A percentile compares a stretch with the other conserved stretches of the same genome.
Evolutionary conservation across 768 basidiomycete species (phyloP).

Genomic region (Lenzites betulinus): DNA sequence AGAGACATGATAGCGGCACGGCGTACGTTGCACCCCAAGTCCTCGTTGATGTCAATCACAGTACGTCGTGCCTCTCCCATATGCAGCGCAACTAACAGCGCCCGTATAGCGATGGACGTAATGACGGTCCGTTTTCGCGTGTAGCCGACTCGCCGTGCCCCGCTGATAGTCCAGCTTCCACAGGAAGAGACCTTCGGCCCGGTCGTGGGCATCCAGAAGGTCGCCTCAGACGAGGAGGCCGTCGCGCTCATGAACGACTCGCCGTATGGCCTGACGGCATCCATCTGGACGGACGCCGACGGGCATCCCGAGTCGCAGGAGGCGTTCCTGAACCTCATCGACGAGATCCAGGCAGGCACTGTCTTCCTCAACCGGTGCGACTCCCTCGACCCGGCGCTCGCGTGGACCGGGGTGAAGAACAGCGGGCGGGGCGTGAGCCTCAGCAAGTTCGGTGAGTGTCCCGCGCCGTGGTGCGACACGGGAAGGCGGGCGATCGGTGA

Average conservation of each 20-base stretch:
- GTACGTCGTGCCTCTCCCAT: slow-evolving; percentile 46
- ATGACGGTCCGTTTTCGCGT: slow-evolving; percentile 63
- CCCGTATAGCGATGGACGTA: slow-evolving; percentile 75
- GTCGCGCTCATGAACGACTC: slow-evolving; percentile 95
- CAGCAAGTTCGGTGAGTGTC: slow-evolving; percentile 77
- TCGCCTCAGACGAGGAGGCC: slow-evolving; percentile 85
- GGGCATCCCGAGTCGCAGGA: slow-evolving; percentile 59
- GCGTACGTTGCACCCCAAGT: slow-evolving; percentile 93
- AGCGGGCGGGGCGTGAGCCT: slow-evolving; percentile 91
- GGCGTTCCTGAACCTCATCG: slow-evolving; percentile 68
- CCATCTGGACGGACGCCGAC: slow-evolving; percentile 85
- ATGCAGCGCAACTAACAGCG: neutral
- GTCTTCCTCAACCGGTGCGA: slow-evolving; percentile 95
- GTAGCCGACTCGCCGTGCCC: neutral
- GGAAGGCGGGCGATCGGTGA: neutral
- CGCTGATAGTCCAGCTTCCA: neutral
- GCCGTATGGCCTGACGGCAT: slow-evolving; percentile 90
- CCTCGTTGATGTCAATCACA: slow-evolving; percentile 83
- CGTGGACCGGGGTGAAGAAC: slow-evolving; percentile 95
- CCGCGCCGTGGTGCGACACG: neutral
- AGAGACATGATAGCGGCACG: slow-evolving; percentile 54
- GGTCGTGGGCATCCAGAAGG: slow-evolving; percentile 91
- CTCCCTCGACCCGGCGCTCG: slow-evolving; percentile 86
- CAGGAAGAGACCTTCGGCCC: slow-evolving; percentile 94
- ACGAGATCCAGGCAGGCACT: slow-evolving; percentile 83